A percentile compares a stretch with the other conserved stretches of the same genome.
These are phyloP conservation scores for Sclerotiophoma versabilis DNA, from an alignment of 2,329 filamentous ascomycete species.

Conservation along the genomic window DNA sequence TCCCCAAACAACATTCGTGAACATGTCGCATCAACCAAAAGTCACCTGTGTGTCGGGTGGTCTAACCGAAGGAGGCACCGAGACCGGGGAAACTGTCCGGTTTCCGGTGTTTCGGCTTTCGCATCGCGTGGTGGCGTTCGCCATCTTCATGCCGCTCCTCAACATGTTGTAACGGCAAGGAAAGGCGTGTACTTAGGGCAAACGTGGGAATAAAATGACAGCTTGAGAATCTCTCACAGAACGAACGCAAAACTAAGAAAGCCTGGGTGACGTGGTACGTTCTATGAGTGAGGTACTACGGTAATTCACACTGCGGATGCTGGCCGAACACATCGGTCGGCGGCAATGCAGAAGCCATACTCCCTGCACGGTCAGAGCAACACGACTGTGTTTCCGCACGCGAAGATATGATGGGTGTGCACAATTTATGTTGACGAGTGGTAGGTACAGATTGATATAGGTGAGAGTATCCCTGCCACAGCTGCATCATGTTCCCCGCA, in stretches of 20 bases:
- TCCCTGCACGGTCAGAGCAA: not conserved
- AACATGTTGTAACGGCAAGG: not conserved
- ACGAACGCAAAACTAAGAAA: too few species aligned
- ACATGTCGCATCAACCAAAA: conserved; percentile 1
- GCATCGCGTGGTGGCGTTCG: conserved; percentile 9
- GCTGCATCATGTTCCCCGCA: conserved; percentile 21
- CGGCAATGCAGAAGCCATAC: not conserved
- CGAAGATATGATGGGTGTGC: too few species aligned
- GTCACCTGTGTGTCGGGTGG: not conserved
- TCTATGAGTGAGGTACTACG: too few species aligned
- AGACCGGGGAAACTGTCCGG: not conserved
- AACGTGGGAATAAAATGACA: too few species aligned
- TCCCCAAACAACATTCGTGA: not conserved
- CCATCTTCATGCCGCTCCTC: not conserved
- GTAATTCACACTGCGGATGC: too few species aligned
- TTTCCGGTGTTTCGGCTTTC: conserved; percentile 6
- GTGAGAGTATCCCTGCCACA: not conserved
- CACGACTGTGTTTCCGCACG: not conserved
- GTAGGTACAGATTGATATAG: too few species aligned
- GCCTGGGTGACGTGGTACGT: too few species aligned
- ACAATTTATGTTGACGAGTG: too few species aligned
- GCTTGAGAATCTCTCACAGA: too few species aligned
- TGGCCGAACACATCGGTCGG: too few species aligned
- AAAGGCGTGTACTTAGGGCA: too few species aligned
- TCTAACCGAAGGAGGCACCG: not conserved